phyloP scores from a whole-genome alignment of 2,329 filamentous ascomycete species.

The Parastagonospora nodorum region DNA sequence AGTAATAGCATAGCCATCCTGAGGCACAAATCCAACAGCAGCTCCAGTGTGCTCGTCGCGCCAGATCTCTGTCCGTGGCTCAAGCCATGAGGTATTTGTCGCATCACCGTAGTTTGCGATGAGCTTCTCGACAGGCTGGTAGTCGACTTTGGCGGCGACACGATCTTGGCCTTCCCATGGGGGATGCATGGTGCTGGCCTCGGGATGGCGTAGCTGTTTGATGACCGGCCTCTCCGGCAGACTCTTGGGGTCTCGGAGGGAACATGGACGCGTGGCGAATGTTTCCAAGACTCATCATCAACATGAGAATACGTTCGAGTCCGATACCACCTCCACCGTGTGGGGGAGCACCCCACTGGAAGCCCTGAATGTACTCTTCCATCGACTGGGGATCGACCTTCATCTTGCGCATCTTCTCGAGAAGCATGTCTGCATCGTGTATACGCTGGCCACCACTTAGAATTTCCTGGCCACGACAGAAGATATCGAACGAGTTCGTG shows the following conservation, averaged over 20 bases:
- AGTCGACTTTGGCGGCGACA: constrained; percentile 54
- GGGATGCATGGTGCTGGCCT: constrained; percentile 79
- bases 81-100: constrained; percentile 91
- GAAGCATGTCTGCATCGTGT: constrained; percentile 75
- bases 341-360: constrained; percentile 85
- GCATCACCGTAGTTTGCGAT: constrained; percentile 96
- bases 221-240: constrained; percentile 70
- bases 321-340: constrained; percentile 91
- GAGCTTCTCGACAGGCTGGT: constrained; percentile 80
- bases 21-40: constrained; percentile 80
- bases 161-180: constrained; percentile 63
- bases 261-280: constrained; percentile 88
- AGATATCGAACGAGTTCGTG: constrained; percentile 95
- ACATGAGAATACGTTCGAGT: constrained; percentile 84
- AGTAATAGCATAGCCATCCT: constrained; percentile 79
- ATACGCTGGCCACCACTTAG: constrained; percentile 93
- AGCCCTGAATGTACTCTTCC: constrained; percentile 88
- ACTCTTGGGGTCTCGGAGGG: constrained; percentile 85
- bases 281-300: constrained; percentile 84
- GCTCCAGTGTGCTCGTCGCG: constrained; percentile 79
- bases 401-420: constrained; percentile 74
- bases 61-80: constrained; percentile 88
- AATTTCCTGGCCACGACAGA: constrained; percentile 90
- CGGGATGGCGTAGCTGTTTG: constrained; percentile 77
- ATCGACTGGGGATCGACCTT: constrained; percentile 81